Percentiles rank a stretch among this genome's conserved stretches.
Conservation (phyloP, 1,284 basidiomycete species). For the Malassezia globosa region DNA sequence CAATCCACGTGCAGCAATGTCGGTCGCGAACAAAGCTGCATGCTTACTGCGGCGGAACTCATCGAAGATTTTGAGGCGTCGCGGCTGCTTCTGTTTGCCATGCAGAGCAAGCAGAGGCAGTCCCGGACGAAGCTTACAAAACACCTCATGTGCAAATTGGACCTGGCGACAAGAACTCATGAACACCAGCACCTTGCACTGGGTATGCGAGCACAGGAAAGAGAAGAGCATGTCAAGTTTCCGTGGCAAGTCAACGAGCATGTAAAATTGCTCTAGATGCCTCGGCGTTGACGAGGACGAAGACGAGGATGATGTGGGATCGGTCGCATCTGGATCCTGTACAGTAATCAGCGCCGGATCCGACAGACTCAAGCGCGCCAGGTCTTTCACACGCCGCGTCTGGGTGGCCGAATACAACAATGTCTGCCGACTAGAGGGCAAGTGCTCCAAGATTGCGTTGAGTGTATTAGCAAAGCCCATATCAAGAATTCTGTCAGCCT, state of each 20-base stretch:
- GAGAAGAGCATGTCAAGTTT: constrained; percentile 88
- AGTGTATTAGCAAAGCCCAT: constrained; percentile 87
- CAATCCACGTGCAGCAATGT: constrained; percentile 88
- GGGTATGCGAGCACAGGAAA: constrained; percentile 87
- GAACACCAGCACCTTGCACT: constrained; percentile 85
- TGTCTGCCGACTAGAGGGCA: constrained; percentile 58
- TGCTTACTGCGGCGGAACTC: constrained; percentile 38
- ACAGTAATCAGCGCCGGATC: constrained; percentile 65
- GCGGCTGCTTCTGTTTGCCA: constrained; percentile 91
- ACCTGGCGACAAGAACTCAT: constrained; percentile 84
- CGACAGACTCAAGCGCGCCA: constrained; percentile 78
- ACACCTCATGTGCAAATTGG: constrained; percentile 82
- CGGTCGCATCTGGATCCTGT: constrained; percentile 42
- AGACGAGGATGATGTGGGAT: too few relatives aligned
- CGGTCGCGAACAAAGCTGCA: constrained; percentile 55
- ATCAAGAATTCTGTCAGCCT: constrained; percentile 90
- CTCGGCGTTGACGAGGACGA: constrained; percentile 53
- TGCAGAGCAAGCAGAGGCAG: constrained; percentile 80
- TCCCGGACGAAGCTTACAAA: constrained; percentile 88
- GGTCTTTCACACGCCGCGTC: constrained; percentile 75
- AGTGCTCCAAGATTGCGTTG: constrained; percentile 76
- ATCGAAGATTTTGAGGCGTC: constrained; percentile 55
- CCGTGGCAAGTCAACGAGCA: constrained; percentile 67
- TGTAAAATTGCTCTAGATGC: constrained; percentile 80
- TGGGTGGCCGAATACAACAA: constrained; percentile 94